A percentile compares a stretch with the other conserved stretches of the same genome.
Conservation (phyloP, 192 early-diverging fungal genomes). For the Coemansia sp. region DNA sequence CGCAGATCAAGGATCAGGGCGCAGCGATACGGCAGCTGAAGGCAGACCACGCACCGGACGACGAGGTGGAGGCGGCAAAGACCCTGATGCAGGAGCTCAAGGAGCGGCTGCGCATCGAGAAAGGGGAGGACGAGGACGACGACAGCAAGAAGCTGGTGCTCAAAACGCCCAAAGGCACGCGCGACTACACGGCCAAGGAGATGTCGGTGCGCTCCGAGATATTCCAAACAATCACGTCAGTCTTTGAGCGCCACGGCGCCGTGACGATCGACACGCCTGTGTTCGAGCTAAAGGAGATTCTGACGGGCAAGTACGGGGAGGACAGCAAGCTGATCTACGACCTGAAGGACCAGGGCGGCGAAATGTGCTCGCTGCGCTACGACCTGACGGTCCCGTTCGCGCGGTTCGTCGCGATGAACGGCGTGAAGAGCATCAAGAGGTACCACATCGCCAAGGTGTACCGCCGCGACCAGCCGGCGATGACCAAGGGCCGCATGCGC, state of each 20-base stretch:
- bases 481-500: constrained; percentile 98
- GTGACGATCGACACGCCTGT: constrained; percentile 99
- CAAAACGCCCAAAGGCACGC: constrained; percentile 89
- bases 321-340: constrained; percentile 99
- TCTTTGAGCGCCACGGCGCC: constrained; percentile 97
- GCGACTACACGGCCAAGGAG: constrained; percentile 92
- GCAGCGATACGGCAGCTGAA: constrained; percentile 62
- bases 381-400: constrained; percentile 99
- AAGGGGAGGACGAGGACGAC: constrained; percentile 18
- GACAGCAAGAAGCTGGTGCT: constrained; percentile 55
- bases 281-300: constrained; percentile 96
- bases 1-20: constrained; percentile 61
- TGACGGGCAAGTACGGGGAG: constrained; percentile 97
- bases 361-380: constrained; percentile 92
- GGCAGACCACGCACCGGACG: constrained; percentile 58
- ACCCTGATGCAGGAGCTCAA: constrained; percentile 61
- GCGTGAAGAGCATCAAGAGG: constrained; percentile 83
- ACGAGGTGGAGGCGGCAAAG: constrained; percentile 57
- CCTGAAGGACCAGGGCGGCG: constrained; percentile 95
- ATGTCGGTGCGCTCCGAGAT: constrained; percentile 97
- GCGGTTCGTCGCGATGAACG: constrained; percentile 91
- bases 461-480: constrained; percentile 95
- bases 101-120: constrained; percentile 52
- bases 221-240: constrained; percentile 76
- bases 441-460: constrained; percentile 99